Evolutionary conservation across 768 basidiomycete species (phyloP).

Genomic region (Russula lepida): DNA sequence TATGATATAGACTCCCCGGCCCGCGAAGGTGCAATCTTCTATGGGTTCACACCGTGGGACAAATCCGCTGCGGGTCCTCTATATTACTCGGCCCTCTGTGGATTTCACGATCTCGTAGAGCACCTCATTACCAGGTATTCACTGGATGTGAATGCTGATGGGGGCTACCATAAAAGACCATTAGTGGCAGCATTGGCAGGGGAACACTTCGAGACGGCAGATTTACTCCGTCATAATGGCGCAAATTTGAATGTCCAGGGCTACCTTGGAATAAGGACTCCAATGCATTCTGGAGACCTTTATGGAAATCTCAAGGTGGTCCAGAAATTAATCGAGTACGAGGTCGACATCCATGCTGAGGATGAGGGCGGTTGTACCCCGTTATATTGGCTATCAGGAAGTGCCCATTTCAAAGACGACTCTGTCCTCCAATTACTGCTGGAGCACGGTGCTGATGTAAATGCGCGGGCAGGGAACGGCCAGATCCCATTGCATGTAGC

Average conservation of each 20-base stretch:
- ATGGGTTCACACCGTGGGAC: fast-evolving
- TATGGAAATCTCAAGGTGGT: background rate
- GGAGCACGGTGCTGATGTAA: background rate
- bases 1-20: background rate
- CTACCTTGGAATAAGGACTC: fast-evolving
- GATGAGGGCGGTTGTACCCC: background rate
- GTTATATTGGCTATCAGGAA: background rate
- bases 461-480: background rate
- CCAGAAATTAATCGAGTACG: background rate
- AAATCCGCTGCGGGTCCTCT: background rate
- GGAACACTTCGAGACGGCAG: no score
- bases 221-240: no score
- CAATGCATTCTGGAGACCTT: background rate
- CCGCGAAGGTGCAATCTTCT: background rate
- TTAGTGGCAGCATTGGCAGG: no score
- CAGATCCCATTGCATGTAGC: no score
- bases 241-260: no score
- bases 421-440: background rate
- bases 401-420: background rate
- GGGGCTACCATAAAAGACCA: no score
- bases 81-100: background rate
- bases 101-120: background rate
- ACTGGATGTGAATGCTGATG: background rate
- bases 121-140: background rate
- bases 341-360: background rate